Evolutionary conservation across 495 filamentous ascomycete genomes (phyloP), one percentile per base, ranked within the genome.

Genomic region (Hamigera avellanea): DNA sequence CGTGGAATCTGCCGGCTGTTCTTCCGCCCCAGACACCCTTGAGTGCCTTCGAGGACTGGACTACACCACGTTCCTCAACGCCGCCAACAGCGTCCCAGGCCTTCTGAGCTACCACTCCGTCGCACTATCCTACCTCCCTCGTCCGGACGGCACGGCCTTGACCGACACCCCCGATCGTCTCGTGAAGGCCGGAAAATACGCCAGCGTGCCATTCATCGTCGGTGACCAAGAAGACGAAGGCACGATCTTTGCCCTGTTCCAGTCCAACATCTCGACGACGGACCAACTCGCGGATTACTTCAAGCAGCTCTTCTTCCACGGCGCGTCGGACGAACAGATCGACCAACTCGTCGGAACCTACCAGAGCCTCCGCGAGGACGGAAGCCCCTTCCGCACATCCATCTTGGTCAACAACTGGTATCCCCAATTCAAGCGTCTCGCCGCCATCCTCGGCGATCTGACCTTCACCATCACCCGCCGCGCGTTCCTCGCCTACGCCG

Each of bases 341-440:
- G 39, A 56, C 14, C 58, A 45, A 14, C 59, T 82, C 5, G 72
- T 85, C 8, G 57, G 50, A 17, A 66, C 63, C 0, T 85, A 85
- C 50, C 57, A 64, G 8, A 37, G 64, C n/a, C 60, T 52, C 25
- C 39, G 65, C 12, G 48, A 56, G 9, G 58, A 66, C 25, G 80
- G 79, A 18, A 76, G 70, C 0, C 82, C 81, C 4, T 85, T 81
- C 61, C 59, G 72, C 32, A 83, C 78, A 0, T 67, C 77, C 10
- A 39, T 63, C 7, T 26, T 71, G 2, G n/a, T n/a, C n/a, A 79
- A 86, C 54, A 73, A 76, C 43, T 58, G 71, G 49, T 86, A 84
- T 44, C 80, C 81, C 0, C 69, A 81, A 46, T 85, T 75, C 65
- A 88, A 87, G 53, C 78, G 80, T 2, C 61, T 85, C 0, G 76